Conservation (phyloP, 495 filamentous ascomycete genomes). For the Tuber microsphaerosporum region DNA sequence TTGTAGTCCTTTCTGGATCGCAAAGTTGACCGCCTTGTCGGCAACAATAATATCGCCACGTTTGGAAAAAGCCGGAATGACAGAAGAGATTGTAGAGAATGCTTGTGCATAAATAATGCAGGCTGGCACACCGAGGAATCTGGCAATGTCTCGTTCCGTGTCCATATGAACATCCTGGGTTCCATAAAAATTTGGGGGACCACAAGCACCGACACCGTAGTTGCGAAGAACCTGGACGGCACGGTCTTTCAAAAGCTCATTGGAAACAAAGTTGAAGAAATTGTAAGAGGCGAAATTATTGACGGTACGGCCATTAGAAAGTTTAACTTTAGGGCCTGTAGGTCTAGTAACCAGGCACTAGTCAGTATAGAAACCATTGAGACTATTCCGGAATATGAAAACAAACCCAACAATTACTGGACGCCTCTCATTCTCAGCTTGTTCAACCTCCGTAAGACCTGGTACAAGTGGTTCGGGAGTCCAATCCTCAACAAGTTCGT, state of each 20-base stretch:
- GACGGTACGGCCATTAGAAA: conserved; percentile 81
- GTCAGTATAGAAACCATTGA: not conserved
- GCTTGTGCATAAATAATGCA: conserved; percentile 94
- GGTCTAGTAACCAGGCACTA: conserved; percentile 51
- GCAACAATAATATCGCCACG: conserved; percentile 96
- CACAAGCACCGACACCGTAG: conserved; percentile 94
- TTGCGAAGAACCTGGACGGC: conserved; percentile 86
- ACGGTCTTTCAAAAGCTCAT: conserved; percentile 86
- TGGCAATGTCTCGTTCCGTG: conserved; percentile 86
- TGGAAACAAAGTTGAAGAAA: conserved; percentile 90
- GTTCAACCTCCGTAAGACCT: conserved; percentile 62
- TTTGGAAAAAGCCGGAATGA: conserved; percentile 95
- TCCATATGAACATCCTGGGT: conserved; percentile 98
- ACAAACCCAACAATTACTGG: conserved; percentile 67
- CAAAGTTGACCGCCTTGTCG: conserved; percentile 89
- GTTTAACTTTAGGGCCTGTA: conserved; percentile 80
- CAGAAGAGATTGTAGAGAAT: conserved; percentile 86
- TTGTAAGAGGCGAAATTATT: conserved; percentile 90
- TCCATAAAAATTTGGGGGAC: conserved; percentile 94
- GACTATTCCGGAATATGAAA: conserved; percentile 47
- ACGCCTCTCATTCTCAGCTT: conserved; percentile 72
- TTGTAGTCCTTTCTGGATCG: conserved; percentile 88
- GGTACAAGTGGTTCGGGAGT: conserved; percentile 85
- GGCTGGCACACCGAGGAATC: conserved; percentile 72
- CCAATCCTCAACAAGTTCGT: conserved; percentile 96